phyloP scores from a whole-genome alignment of 75 land plant genomes.

The Pinus albicaulis region DNA sequence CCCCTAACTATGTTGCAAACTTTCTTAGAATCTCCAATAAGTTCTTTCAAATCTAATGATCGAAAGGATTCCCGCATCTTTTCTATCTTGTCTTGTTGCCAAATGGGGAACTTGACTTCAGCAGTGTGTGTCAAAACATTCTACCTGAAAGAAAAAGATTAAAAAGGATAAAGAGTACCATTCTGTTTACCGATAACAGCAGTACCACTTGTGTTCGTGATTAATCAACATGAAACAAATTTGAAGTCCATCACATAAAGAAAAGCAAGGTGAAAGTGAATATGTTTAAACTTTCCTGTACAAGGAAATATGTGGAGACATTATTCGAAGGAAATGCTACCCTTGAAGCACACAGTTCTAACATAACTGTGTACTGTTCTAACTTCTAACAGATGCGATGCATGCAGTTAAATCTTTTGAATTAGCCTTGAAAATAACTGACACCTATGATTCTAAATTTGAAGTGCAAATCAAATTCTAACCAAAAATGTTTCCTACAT shows the following conservation, averaged over 20 bases:
- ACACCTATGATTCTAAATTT: too few relatives aligned
- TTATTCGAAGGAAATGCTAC: neutral
- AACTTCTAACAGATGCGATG: too few relatives aligned
- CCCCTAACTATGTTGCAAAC: neutral
- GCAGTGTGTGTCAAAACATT: constrained; percentile 65
- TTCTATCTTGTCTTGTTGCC: constrained; percentile 33
- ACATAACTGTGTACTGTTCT: too few relatives aligned
- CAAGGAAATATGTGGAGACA: neutral
- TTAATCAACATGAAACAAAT: neutral
- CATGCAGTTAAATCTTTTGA: too few relatives aligned
- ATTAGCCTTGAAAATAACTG: too few relatives aligned
- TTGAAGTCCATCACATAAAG: neutral
- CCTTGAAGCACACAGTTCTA: neutral
- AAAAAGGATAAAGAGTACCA: neutral
- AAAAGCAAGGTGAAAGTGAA: neutral
- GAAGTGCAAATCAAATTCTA: too few relatives aligned
- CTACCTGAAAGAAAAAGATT: constrained; percentile 43
- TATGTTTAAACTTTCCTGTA: neutral
- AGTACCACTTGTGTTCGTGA: neutral
- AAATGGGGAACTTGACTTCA: constrained; percentile 37
- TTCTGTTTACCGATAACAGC: neutral
- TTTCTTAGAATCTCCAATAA: neutral
- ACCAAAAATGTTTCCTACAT: too few relatives aligned
- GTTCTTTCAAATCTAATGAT: neutral
- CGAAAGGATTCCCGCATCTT: constrained; percentile 14